Evolutionary conservation across 2,329 filamentous ascomycete genomes (phyloP).

Genomic region (Plectosphaerella cucumerina): DNA sequence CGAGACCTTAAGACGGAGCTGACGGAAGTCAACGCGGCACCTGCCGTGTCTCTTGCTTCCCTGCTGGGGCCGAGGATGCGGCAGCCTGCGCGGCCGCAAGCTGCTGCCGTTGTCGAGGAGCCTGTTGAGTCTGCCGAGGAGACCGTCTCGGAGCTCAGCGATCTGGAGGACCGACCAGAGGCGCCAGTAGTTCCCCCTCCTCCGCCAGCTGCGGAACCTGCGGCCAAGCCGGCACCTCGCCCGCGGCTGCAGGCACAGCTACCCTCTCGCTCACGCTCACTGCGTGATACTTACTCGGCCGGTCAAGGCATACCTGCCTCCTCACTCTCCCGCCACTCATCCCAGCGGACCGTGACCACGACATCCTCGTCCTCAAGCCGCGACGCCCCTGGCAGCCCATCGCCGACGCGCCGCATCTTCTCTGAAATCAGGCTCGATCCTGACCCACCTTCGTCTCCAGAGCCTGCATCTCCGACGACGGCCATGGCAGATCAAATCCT

Average conservation of each 20-base stretch:
- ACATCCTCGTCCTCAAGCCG: too few relatives aligned
- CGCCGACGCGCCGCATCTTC: too few relatives aligned
- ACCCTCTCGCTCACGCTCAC: too few relatives aligned
- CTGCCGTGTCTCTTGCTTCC: conserved; percentile 16
- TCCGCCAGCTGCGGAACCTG: too few relatives aligned
- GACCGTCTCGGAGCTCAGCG: conserved; percentile 45
- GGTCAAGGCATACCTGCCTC: background rate
- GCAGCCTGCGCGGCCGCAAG: conserved; percentile 8
- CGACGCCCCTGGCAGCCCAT: too few relatives aligned
- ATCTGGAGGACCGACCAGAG: conserved; percentile 39
- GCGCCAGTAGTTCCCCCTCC: background rate
- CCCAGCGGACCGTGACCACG: background rate
- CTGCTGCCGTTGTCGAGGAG: background rate
- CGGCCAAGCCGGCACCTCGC: too few relatives aligned
- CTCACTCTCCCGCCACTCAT: background rate
- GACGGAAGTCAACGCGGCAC: conserved; percentile 16
- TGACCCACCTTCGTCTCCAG: conserved; percentile 7
- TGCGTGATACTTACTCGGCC: too few relatives aligned
- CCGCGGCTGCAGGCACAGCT: too few relatives aligned
- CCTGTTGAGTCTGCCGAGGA: conserved; percentile 20
- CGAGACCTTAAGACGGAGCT: conserved; percentile 37
- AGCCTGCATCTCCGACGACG: conserved; percentile 37
- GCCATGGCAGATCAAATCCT: conserved; percentile 53
- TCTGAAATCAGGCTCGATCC: background rate
- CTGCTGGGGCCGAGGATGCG: conserved; percentile 9